These are phyloP conservation scores for Leucaena leucocephala DNA, from an alignment of 306 rosid species.

Conservation along the genomic window DNA sequence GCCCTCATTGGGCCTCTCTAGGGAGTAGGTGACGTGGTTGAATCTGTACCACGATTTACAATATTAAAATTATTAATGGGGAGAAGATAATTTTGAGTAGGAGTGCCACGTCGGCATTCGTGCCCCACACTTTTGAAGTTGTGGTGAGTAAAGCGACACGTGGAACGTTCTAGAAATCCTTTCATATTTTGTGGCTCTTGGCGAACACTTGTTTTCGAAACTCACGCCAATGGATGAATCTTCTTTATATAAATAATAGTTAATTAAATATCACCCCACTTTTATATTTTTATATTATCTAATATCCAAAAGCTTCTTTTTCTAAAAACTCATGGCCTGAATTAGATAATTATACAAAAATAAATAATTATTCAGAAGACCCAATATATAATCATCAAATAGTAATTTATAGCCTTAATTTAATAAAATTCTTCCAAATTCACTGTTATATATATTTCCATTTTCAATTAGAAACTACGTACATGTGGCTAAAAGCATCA, in stretches of 20 bases:
- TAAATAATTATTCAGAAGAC: not conserved
- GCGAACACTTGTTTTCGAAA: not conserved
- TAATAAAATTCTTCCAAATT: not conserved
- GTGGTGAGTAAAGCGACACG: slow-evolving; percentile 49
- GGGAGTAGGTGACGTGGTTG: slow-evolving; percentile 37
- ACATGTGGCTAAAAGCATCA: not conserved
- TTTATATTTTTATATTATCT: not conserved
- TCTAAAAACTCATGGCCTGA: not conserved
- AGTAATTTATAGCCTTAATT: not conserved
- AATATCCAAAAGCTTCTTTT: not conserved
- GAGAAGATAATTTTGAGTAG: slow-evolving; percentile 29
- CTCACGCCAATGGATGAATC: not conserved
- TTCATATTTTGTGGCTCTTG: slow-evolving; percentile 36
- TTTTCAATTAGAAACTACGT: not conserved
- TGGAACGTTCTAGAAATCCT: slow-evolving; percentile 7
- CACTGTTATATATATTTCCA: not conserved
- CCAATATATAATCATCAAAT: not conserved
- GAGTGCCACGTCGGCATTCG: slow-evolving; percentile 40
- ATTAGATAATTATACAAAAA: not conserved
- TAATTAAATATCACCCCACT: not conserved
- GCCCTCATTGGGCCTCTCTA: slow-evolving; percentile 31
- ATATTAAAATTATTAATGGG: slow-evolving; percentile 2
- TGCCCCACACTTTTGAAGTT: slow-evolving; percentile 16
- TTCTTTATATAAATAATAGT: not conserved
- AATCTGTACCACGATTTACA: slow-evolving; percentile 32